Conservation (phyloP, 2,329 filamentous ascomycete species). For the Cercospora janseana region DNA sequence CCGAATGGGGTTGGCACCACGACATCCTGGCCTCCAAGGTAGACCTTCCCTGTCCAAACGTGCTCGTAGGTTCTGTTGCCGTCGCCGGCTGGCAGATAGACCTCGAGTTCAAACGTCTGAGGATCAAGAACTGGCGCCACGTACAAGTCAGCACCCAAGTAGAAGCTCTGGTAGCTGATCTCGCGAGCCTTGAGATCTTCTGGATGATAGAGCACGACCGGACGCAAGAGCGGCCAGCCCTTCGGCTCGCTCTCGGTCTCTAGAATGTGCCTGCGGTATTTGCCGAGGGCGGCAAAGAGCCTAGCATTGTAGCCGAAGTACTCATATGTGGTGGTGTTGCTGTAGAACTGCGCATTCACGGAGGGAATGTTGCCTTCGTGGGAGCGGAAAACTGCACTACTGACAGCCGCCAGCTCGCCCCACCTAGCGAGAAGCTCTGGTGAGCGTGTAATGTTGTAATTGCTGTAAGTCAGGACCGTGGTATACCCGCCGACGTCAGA, state of each 20-base stretch:
- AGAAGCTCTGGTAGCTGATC: constrained; percentile 35
- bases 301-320: constrained; percentile 41
- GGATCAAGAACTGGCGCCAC: constrained; percentile 35
- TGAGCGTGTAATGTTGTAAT: constrained; percentile 38
- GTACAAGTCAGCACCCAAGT: constrained; percentile 31
- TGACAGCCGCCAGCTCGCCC: constrained; percentile 40
- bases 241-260: constrained; percentile 30
- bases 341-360: constrained; percentile 42
- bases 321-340: constrained; percentile 36
- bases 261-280: constrained; percentile 37
- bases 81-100: constrained; percentile 29
- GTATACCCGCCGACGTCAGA: constrained; percentile 42
- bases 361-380: constrained; percentile 42
- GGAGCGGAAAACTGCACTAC: constrained; percentile 38
- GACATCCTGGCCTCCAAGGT: constrained; percentile 29
- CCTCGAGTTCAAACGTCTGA: constrained; percentile 24
- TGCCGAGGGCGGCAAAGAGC: constrained; percentile 38
- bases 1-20: constrained; percentile 32
- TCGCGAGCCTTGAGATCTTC: constrained; percentile 26
- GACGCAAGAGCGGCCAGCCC: constrained; percentile 34
- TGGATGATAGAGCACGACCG: constrained; percentile 31
- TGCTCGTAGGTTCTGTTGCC: constrained; percentile 29
- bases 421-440: constrained; percentile 41
- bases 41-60: constrained; percentile 30
- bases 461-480: constrained; percentile 32